Evolutionary conservation across 768 basidiomycete species (phyloP).

Genomic region (Naganishia friedmannii): DNA sequence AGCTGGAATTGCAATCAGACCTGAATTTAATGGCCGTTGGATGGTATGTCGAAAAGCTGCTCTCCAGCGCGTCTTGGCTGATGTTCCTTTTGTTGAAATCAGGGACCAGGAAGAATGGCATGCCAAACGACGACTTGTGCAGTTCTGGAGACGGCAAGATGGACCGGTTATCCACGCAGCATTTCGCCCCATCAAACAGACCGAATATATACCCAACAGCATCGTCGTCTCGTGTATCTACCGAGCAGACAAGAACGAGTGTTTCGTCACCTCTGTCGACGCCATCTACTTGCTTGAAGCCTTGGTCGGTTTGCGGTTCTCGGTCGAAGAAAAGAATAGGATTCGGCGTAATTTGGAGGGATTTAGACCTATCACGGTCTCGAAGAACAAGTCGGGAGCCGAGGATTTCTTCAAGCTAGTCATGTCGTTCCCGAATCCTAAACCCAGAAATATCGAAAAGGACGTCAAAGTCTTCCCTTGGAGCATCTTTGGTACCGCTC

Average conservation of each 20-base stretch:
- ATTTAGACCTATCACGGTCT: slow-evolving; percentile 82
- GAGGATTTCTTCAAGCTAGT: slow-evolving; percentile 90
- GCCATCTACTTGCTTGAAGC: slow-evolving; percentile 89
- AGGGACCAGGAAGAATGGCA: slow-evolving; percentile 63
- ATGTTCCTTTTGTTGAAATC: neutral
- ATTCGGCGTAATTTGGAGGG: slow-evolving; percentile 92
- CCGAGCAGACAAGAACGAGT: slow-evolving; percentile 69
- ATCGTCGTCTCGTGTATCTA: slow-evolving; percentile 94
- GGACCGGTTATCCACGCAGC: slow-evolving; percentile 72
- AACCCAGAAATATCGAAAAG: slow-evolving; percentile 95
- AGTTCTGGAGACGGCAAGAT: slow-evolving; percentile 74
- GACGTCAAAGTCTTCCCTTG: slow-evolving; percentile 66
- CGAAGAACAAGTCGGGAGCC: slow-evolving; percentile 74
- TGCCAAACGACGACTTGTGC: slow-evolving; percentile 76
- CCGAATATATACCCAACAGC: slow-evolving; percentile 69
- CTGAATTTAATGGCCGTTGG: slow-evolving; percentile 54
- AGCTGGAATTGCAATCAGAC: slow-evolving; percentile 51
- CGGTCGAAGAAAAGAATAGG: slow-evolving; percentile 93
- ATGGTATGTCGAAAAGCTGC: slow-evolving; percentile 47
- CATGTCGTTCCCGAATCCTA: slow-evolving; percentile 92
- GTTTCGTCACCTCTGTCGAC: slow-evolving; percentile 91
- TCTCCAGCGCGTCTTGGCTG: neutral
- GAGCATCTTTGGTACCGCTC: slow-evolving; percentile 53
- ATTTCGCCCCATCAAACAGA: slow-evolving; percentile 70
- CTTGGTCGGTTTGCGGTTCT: slow-evolving; percentile 69